phyloP scores from a whole-genome alignment of 768 basidiomycete genomes.

The Xanthoconium purpureum region DNA sequence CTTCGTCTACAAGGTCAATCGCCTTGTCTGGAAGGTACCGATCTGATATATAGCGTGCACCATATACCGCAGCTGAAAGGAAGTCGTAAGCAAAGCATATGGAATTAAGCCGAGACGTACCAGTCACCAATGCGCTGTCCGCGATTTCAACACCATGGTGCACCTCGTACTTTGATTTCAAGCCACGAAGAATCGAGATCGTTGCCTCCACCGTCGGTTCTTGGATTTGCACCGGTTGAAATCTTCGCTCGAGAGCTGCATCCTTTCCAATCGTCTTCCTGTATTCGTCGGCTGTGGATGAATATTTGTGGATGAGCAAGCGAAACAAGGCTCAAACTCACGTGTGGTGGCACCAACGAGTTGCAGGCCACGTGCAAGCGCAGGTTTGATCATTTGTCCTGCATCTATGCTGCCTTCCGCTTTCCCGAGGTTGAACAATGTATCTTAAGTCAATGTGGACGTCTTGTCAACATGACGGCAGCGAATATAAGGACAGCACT shows the following conservation, averaged over 20 bases:
- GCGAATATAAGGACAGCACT: slow-evolving; percentile 33
- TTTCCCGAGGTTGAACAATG: slow-evolving; percentile 85
- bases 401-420: slow-evolving; percentile 90
- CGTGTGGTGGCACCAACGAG: slow-evolving; percentile 90
- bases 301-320: not conserved
- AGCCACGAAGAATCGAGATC: slow-evolving; percentile 81
- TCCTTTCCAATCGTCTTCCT: slow-evolving; percentile 91
- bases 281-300: slow-evolving; percentile 66
- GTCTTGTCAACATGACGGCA: not conserved
- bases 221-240: slow-evolving; percentile 86
- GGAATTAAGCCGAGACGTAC: slow-evolving; percentile 33
- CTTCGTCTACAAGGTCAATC: slow-evolving; percentile 91
- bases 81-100: not conserved
- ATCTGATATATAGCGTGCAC: slow-evolving; percentile 82
- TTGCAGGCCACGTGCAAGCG: slow-evolving; percentile 81
- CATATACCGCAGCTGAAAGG: slow-evolving; percentile 71
- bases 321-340: slow-evolving; percentile 34
- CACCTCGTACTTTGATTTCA: slow-evolving; percentile 83
- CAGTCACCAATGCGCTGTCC: slow-evolving; percentile 84
- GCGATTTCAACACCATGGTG: slow-evolving; percentile 94
- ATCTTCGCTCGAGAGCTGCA: slow-evolving; percentile 85
- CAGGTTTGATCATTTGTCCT: slow-evolving; percentile 91
- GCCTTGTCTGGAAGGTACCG: slow-evolving; percentile 89
- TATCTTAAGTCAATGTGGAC: slow-evolving; percentile 42
- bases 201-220: slow-evolving; percentile 86